These are phyloP conservation scores for Globisporangium acanthophoron DNA, from an alignment of 352 stramenopile species.

Conservation along the genomic window DNA sequence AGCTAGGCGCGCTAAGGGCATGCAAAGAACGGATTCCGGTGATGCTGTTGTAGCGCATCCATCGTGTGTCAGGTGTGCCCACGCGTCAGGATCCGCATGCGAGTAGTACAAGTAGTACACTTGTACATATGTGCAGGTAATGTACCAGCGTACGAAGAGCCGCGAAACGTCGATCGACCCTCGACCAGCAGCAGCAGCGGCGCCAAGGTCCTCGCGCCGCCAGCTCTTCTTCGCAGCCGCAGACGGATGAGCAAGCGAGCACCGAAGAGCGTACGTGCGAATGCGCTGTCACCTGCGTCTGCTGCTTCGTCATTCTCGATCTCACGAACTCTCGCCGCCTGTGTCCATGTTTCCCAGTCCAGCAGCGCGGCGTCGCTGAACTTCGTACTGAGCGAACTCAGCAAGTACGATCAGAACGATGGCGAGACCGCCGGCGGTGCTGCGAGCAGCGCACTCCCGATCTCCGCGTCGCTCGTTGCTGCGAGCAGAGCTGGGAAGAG, in stretches of 20 bases:
- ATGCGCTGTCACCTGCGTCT: not conserved
- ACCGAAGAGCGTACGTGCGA: conserved; percentile 34
- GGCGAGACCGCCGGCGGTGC: conserved; percentile 6
- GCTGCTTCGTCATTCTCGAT: not conserved
- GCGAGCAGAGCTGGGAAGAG: not conserved
- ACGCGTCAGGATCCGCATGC: no score
- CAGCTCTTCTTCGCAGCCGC: not conserved
- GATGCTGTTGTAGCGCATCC: no score
- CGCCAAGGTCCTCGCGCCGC: not conserved
- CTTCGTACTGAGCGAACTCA: conserved; percentile 51
- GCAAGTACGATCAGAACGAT: conserved; percentile 52
- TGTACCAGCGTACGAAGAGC: no score
- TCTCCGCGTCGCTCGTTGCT: not conserved
- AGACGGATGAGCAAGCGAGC: conserved; percentile 46
- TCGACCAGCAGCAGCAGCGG: not conserved
- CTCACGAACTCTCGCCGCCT: conserved; percentile 1
- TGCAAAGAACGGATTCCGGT: not conserved
- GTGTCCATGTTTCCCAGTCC: conserved; percentile 2
- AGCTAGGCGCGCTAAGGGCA: not conserved
- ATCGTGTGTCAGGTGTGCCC: no score
- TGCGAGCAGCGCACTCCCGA: not conserved
- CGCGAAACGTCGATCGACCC: no score
- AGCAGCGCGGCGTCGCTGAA: conserved; percentile 39
- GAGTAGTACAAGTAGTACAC: no score
- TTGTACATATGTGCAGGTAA: no score